Base-by-base conservation (phyloP, 2,329 filamentous ascomycete species). In the Diaporthe aspalathi region DNA sequence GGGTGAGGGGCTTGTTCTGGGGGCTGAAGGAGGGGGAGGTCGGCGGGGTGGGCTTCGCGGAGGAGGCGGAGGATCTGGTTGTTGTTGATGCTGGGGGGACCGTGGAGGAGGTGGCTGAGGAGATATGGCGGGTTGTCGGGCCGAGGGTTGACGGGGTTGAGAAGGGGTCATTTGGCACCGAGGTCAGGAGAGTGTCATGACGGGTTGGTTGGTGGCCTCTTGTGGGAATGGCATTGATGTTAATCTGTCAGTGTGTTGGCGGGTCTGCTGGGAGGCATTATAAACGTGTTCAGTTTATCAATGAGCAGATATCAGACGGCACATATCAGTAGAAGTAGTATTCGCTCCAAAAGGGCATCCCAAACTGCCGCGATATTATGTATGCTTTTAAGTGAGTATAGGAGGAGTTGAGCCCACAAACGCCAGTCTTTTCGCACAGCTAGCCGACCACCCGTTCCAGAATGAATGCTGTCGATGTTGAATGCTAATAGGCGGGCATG, bases 1-100 rank as follows among this genome's bases (percentile, higher is more conserved):
- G 90, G 12, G 96, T 98, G 17, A 84, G 93, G 24, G 88, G 91
- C 73, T 80, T 97, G 63, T 98, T 97, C 80, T 87, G 86, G 83
- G 85, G 83, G 0, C 76, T 91, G 72, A 84, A 83, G 73, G 81
- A 83, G 81, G 85, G 85, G 1, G 81, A 83, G 27, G 74, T 68
- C 7, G 73, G 47, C 47, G 22, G 70, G 65, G 76, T 80, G 49
- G 74, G 78, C 74, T 86, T 86, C 74, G 79, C 77, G 70, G 84
- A 88, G 78, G 84, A 86, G 76, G 84, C 85, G 75, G 84, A 87
- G 79, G 86, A 89, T 72, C 80, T 89, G 53, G 81, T 84, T 50
- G 85, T 90, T 5, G 81, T 89, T 12, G 85, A 89, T 77, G 89
- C 88, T 2, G 85, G 87, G 0, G 79, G 83, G 1, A 84, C 81